These are phyloP conservation scores for Linanthus parryae DNA, from an alignment of 148 eudicot genomes.

Conservation along the genomic window DNA sequence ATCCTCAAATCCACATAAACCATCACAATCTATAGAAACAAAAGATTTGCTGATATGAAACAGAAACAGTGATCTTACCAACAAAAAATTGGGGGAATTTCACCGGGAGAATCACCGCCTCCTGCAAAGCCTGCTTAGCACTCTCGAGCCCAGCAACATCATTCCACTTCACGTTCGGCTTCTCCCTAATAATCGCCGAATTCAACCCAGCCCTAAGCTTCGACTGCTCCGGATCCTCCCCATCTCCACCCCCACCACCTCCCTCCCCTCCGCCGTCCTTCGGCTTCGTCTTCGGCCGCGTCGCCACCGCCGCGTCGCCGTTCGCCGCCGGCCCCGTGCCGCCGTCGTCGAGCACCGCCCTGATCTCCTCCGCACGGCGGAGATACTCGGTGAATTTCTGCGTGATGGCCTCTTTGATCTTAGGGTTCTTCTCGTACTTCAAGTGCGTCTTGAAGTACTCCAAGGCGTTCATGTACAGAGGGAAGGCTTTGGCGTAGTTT, in stretches of 20 bases:
- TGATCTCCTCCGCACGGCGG: constrained; percentile 92
- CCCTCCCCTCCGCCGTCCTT: constrained; percentile 70
- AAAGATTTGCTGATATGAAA: too few relatives aligned
- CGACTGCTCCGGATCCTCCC: constrained; percentile 71
- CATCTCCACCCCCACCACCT: constrained; percentile 65
- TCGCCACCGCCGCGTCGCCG: constrained; percentile 76
- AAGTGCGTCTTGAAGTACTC: constrained; percentile 91
- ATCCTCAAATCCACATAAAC: too few relatives aligned
- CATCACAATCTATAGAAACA: too few relatives aligned
- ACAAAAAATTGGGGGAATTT: constrained; percentile 92
- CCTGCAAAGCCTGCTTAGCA: constrained; percentile 94
- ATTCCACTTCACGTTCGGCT: constrained; percentile 92
- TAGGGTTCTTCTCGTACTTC: constrained; percentile 94
- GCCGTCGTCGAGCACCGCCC: constrained; percentile 80
- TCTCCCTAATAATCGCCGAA: constrained; percentile 86
- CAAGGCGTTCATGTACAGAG: constrained; percentile 86
- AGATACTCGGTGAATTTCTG: constrained; percentile 88
- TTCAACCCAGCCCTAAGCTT: constrained; percentile 76
- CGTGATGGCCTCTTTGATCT: constrained; percentile 83
- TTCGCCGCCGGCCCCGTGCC: constrained; percentile 58
- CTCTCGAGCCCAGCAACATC: constrained; percentile 96
- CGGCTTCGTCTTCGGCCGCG: constrained; percentile 62
- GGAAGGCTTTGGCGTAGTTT: constrained; percentile 86
- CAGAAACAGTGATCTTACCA: too few relatives aligned
- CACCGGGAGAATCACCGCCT: constrained; percentile 91